Evolutionary conservation across 257 asterid species (phyloP).

Genomic region (Solanum infundibuliforme): DNA sequence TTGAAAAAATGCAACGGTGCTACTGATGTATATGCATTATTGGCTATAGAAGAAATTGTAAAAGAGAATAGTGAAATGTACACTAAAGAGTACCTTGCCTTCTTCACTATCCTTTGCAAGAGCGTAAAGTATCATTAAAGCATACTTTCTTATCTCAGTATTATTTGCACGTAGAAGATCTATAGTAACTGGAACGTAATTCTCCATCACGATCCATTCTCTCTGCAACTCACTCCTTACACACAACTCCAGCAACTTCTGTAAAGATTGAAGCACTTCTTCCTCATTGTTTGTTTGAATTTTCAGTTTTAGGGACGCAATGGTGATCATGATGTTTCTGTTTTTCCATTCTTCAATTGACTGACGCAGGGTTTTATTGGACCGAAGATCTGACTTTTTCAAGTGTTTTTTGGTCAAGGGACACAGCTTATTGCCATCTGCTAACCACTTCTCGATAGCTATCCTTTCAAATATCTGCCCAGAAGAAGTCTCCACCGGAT

Average conservation of each 20-base stretch:
- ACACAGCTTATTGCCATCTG: slow-evolving; percentile 20
- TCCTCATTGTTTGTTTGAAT: slow-evolving; percentile 14
- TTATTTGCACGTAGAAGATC: slow-evolving; percentile 16
- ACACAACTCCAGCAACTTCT: slow-evolving; percentile 14
- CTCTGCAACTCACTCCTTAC: slow-evolving; percentile 23
- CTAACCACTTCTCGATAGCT: slow-evolving; percentile 33
- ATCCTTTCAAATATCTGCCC: slow-evolving; percentile 33
- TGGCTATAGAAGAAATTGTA: not conserved
- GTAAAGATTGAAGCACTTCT: slow-evolving; percentile 16
- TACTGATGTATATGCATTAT: not conserved
- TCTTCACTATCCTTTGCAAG: slow-evolving; percentile 33
- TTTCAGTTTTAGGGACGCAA: slow-evolving; percentile 31
- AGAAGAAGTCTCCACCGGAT: slow-evolving; percentile 34
- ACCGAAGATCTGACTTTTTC: slow-evolving; percentile 14
- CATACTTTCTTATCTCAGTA: slow-evolving; percentile 13
- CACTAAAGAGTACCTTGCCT: slow-evolving; percentile 18
- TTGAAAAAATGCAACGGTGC: not conserved
- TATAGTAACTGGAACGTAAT: slow-evolving; percentile 23
- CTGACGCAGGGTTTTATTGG: slow-evolving; percentile 30
- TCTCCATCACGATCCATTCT: slow-evolving; percentile 45
- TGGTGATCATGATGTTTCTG: slow-evolving; percentile 27
- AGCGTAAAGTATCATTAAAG: slow-evolving; percentile 21
- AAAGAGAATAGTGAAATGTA: not conserved
- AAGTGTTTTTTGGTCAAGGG: slow-evolving; percentile 31
- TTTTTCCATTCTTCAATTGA: slow-evolving; percentile 43